Percentiles rank a stretch among this genome's conserved stretches.
Evolutionary conservation across 495 filamentous ascomycete genomes (phyloP).

Genomic region (Daldinia childiae): DNA sequence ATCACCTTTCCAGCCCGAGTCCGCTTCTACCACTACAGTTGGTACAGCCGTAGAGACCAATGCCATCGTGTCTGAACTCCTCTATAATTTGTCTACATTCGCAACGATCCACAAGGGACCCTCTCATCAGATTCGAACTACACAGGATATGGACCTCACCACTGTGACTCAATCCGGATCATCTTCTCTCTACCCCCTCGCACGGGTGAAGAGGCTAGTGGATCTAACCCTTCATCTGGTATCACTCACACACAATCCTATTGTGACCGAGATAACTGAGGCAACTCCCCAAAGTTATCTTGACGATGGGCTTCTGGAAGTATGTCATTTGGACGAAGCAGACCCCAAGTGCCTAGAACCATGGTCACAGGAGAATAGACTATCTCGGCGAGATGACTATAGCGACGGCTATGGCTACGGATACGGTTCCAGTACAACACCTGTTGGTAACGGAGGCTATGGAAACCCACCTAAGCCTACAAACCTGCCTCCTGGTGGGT

Average conservation of each 20-base stretch:
- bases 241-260: constrained; percentile 10
- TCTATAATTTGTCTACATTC: constrained; percentile 23
- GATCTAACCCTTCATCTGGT: background rate
- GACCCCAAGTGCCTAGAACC: background rate
- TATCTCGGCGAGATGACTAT: constrained; percentile 23
- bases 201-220: constrained; percentile 9
- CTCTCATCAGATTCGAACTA: constrained; percentile 1
- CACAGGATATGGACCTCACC: background rate
- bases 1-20: background rate
- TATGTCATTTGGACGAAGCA: background rate
- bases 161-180: background rate
- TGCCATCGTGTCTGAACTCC: background rate
- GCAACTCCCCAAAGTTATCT: background rate
- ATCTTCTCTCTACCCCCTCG: background rate
- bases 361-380: background rate
- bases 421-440: constrained; percentile 9
- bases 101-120: constrained; percentile 23
- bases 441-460: constrained; percentile 27
- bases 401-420: constrained; percentile 29
- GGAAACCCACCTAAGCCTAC: constrained; percentile 25
- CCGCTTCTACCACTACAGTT: background rate
- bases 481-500: constrained; percentile 29
- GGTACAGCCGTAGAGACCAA: background rate
- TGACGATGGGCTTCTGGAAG: too few species aligned
- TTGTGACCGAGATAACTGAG: constrained; percentile 17